These are phyloP conservation scores for Royoungia palumana DNA, from an alignment of 768 basidiomycete genomes.

Conservation along the genomic window DNA sequence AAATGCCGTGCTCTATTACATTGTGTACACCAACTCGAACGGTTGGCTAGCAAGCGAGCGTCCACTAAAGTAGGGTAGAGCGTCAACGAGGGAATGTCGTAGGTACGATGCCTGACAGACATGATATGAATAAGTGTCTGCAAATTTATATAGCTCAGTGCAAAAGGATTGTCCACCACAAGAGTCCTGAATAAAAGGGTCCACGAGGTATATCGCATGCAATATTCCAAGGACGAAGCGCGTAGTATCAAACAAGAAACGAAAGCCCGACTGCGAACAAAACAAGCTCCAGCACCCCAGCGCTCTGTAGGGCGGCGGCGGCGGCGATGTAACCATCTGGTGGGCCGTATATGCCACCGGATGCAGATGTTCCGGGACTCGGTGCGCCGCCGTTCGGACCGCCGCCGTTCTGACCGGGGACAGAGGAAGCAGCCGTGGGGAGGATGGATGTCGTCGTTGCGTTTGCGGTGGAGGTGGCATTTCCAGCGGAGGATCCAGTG, in stretches of 20 bases:
- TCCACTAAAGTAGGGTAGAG: conserved; percentile 25
- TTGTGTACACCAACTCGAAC: conserved; percentile 17
- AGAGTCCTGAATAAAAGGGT: conserved; percentile 1
- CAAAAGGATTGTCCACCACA: conserved; percentile 16
- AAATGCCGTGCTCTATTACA: conserved; percentile 22
- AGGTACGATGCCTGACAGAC: conserved; percentile 18
- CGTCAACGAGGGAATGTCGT: conserved; percentile 25
- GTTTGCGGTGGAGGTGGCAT: conserved; percentile 30
- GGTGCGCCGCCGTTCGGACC: conserved; percentile 47
- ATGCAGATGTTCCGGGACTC: conserved; percentile 48
- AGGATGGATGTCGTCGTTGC: conserved; percentile 1
- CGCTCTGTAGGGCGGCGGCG: conserved; percentile 47
- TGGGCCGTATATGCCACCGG: conserved; percentile 58
- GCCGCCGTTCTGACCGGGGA: conserved; percentile 49
- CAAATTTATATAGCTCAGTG: conserved; percentile 18
- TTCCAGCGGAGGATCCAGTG: conserved; percentile 21
- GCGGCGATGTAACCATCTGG: conserved; percentile 62
- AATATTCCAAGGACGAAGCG: conserved; percentile 3
- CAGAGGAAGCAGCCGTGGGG: conserved; percentile 57
- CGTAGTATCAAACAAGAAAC: conserved; percentile 38
- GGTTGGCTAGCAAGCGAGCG: conserved; percentile 13
- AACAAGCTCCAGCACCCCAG: conserved; percentile 41
- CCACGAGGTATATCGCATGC: conserved; percentile 13
- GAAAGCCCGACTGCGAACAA: conserved; percentile 49
- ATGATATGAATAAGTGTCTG: conserved; percentile 14